A percentile compares a stretch with the other conserved stretches of the same genome.
Evolutionary conservation across 2,329 filamentous ascomycete species (phyloP).

Genomic region (Colletotrichum lentis): DNA sequence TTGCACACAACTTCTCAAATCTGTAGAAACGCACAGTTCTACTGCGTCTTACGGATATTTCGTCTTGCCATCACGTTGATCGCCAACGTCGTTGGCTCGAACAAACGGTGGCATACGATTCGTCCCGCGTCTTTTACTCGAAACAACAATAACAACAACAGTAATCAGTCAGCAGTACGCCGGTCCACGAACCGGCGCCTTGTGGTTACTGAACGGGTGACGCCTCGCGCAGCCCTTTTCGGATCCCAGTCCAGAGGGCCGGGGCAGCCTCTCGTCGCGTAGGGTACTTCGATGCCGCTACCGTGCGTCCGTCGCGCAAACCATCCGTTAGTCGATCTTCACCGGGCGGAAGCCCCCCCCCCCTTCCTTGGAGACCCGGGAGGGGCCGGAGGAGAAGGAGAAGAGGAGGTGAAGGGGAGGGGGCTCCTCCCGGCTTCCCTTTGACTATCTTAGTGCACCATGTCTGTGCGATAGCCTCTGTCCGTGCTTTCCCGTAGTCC

Average conservation of each 20-base stretch:
- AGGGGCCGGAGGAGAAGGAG: too few relatives aligned
- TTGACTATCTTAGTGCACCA: background rate
- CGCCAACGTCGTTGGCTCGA: background rate
- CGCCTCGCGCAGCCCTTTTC: slow-evolving; percentile 32
- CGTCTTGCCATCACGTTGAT: background rate
- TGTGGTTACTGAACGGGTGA: background rate
- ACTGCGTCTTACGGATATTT: background rate
- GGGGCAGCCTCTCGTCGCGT: slow-evolving; percentile 30
- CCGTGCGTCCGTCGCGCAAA: slow-evolving; percentile 10
- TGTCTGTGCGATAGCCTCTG: slow-evolving; percentile 20
- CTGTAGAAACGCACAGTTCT: background rate
- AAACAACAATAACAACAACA: slow-evolving; percentile 6
- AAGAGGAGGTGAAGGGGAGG: too few relatives aligned
- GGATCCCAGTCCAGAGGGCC: slow-evolving; percentile 32
- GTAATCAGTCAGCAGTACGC: slow-evolving; percentile 1
- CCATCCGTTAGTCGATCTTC: slow-evolving; percentile 34
- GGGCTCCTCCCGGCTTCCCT: background rate
- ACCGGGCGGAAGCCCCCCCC: background rate
- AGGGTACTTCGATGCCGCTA: slow-evolving; percentile 18
- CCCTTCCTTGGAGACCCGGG: background rate
- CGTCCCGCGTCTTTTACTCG: background rate
- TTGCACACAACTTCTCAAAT: too few relatives aligned
- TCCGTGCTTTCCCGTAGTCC: background rate
- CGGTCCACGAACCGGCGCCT: background rate
- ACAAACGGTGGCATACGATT: background rate